phyloP scores from a whole-genome alignment of 2,329 filamentous ascomycete species.

The Hypocrella siamensis region DNA sequence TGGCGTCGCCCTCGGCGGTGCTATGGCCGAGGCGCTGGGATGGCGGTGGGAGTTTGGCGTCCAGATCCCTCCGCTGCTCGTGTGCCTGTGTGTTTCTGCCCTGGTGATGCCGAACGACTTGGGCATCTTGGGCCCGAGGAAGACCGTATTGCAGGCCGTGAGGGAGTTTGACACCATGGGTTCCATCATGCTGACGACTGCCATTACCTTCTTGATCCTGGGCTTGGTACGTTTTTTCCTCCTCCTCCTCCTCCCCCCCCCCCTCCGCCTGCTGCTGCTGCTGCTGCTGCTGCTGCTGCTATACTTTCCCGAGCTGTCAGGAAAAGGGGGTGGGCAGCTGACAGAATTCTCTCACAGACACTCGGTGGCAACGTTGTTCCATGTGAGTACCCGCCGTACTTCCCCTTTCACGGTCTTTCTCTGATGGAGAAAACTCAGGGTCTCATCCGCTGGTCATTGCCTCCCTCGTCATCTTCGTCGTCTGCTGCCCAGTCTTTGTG shows the following conservation, averaged over 20 bases:
- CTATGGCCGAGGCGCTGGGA: slow-evolving; percentile 53
- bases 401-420: too few relatives aligned
- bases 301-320: too few relatives aligned
- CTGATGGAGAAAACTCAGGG: too few relatives aligned
- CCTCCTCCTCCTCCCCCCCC: too few relatives aligned
- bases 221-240: slow-evolving; percentile 29
- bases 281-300: too few relatives aligned
- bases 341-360: slow-evolving; percentile 30
- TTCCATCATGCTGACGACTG: slow-evolving; percentile 33
- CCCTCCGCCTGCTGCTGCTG: background rate
- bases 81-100: slow-evolving; percentile 28
- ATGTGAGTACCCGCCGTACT: slow-evolving; percentile 30
- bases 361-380: slow-evolving; percentile 48
- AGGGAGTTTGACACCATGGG: slow-evolving; percentile 41
- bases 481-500: slow-evolving; percentile 35
- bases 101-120: slow-evolving; percentile 35
- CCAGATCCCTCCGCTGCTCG: slow-evolving; percentile 35
- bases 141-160: slow-evolving; percentile 30
- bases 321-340: too few relatives aligned
- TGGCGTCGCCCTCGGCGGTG: slow-evolving; percentile 54
- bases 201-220: slow-evolving; percentile 42
- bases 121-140: slow-evolving; percentile 29
- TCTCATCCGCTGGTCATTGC: slow-evolving; percentile 40
- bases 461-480: slow-evolving; percentile 30
- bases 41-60: slow-evolving; percentile 61